Conservation (phyloP, 148 eudicot species). For the Agrostemma githago region DNA sequence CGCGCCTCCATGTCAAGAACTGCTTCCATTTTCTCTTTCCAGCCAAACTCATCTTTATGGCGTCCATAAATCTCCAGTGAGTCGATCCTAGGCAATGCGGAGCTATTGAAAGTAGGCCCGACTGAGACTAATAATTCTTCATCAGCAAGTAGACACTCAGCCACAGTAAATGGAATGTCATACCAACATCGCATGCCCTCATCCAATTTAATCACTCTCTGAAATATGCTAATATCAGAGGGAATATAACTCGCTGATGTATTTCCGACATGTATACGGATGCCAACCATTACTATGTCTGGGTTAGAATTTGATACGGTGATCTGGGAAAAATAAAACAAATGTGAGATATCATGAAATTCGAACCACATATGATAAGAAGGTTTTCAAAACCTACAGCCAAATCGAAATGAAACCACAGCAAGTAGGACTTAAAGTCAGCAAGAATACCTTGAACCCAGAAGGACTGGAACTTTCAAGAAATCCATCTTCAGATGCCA, state of each 20-base stretch:
- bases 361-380: neutral
- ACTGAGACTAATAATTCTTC: conserved; percentile 74
- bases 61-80: conserved; percentile 96
- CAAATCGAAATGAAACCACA: neutral
- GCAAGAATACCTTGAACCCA: conserved; percentile 76
- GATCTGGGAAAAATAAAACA: conserved; percentile 46
- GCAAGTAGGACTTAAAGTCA: neutral
- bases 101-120: conserved; percentile 78
- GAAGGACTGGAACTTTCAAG: conserved; percentile 75
- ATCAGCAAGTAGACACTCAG: conserved; percentile 98
- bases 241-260: conserved; percentile 91
- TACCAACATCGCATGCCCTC: conserved; percentile 99
- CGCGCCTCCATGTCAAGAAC: conserved; percentile 94
- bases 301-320: conserved; percentile 86
- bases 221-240: conserved; percentile 77
- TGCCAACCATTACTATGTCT: conserved; percentile 96
- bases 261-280: conserved; percentile 90
- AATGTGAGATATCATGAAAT: neutral
- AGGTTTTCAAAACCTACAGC: neutral
- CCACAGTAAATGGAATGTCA: conserved; percentile 93
- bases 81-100: conserved; percentile 81
- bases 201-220: conserved; percentile 84
- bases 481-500: conserved; percentile 95
- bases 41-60: conserved; percentile 96
- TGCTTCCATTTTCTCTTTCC: conserved; percentile 99